Percentiles rank a stretch among this genome's conserved stretches.
phyloP scores from a whole-genome alignment of 2,329 filamentous ascomycete species.

The Penicillium sclerotigenum region DNA sequence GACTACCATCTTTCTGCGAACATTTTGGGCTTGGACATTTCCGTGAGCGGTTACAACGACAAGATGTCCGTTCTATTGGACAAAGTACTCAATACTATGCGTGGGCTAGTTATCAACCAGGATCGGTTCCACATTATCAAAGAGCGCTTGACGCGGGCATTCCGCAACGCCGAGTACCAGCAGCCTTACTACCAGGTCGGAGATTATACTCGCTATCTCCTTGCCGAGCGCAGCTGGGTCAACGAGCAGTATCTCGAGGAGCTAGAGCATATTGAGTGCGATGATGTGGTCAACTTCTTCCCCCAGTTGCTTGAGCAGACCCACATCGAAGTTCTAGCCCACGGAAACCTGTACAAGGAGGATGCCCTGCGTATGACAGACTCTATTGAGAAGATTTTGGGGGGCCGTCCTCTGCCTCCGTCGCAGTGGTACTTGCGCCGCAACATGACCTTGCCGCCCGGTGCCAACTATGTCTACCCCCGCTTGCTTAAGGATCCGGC shows the following conservation, averaged over 20 bases:
- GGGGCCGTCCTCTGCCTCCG: constrained; percentile 68
- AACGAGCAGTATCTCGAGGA: constrained; percentile 78
- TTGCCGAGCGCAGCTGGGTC: constrained; percentile 70
- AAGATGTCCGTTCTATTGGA: constrained; percentile 88
- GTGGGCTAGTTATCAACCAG: constrained; percentile 77
- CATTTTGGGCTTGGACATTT: constrained; percentile 69
- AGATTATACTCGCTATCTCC: constrained; percentile 77
- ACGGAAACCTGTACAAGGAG: constrained; percentile 92
- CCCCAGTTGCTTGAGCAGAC: constrained; percentile 77
- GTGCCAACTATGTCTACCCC: constrained; percentile 79
- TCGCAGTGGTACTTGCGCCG: constrained; percentile 77
- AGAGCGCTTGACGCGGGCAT: constrained; percentile 71
- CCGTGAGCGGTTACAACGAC: constrained; percentile 90
- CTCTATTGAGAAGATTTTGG: constrained; percentile 73
- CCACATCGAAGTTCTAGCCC: constrained; percentile 81
- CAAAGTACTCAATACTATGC: constrained; percentile 79
- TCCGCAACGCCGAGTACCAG: constrained; percentile 82
- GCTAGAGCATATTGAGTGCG: constrained; percentile 68
- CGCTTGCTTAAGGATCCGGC: constrained; percentile 77
- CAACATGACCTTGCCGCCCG: constrained; percentile 71
- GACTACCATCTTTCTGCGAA: constrained; percentile 76
- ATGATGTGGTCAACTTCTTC: constrained; percentile 73
- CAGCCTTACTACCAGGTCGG: constrained; percentile 87
- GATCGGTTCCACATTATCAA: constrained; percentile 90
- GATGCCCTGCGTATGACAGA: constrained; percentile 84